These are phyloP conservation scores for Cucumis hystrix DNA, from an alignment of 306 rosid species.

Conservation along the genomic window DNA sequence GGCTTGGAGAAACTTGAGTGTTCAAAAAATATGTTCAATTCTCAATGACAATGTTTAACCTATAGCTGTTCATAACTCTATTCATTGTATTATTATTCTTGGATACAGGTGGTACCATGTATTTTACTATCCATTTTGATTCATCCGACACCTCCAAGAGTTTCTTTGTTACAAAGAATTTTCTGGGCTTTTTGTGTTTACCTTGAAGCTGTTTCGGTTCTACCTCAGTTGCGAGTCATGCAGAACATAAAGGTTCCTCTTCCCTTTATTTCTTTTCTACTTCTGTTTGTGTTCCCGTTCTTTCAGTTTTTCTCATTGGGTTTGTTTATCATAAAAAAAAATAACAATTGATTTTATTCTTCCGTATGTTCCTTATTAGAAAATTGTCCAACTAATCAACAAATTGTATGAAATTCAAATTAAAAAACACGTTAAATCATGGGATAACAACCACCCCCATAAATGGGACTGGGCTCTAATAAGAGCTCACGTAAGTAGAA, in stretches of 20 bases:
- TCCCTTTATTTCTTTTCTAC: neutral
- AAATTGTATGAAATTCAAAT: neutral
- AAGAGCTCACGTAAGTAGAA: neutral
- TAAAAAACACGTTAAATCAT: neutral
- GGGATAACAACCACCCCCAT: neutral
- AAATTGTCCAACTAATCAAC: neutral
- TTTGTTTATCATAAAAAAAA: neutral
- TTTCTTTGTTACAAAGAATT: slow-evolving; percentile 29
- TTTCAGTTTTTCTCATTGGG: neutral
- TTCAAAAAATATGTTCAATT: neutral
- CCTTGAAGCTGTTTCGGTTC: slow-evolving; percentile 74
- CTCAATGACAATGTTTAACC: neutral
- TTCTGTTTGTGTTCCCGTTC: neutral
- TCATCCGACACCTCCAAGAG: slow-evolving; percentile 52
- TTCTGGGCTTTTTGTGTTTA: slow-evolving; percentile 76
- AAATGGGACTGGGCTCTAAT: neutral
- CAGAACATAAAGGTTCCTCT: slow-evolving; percentile 43
- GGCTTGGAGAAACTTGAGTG: neutral
- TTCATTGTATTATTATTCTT: neutral
- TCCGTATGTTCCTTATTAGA: neutral
- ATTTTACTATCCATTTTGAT: slow-evolving; percentile 28
- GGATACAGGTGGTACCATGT: slow-evolving; percentile 50
- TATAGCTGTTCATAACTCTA: neutral
- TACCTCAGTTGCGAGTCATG: slow-evolving; percentile 67
- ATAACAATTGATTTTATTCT: neutral